Conservation (phyloP, 345 rosid genomes). For the Gossypium ekmanianum region DNA sequence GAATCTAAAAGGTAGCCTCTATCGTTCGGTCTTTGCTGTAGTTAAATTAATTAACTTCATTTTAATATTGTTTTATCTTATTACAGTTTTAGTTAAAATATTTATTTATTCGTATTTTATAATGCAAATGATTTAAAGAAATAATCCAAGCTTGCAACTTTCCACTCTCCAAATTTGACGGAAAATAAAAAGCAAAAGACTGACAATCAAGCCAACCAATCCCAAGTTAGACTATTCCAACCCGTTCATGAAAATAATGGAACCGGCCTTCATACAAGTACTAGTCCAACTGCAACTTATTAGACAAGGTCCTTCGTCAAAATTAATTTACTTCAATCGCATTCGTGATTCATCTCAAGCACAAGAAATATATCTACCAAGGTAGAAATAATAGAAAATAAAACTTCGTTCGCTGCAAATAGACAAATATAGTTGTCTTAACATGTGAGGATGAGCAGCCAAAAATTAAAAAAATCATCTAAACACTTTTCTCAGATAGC, state of each 20-base stretch:
- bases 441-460: slow-evolving; percentile 17
- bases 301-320: neutral
- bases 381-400: neutral
- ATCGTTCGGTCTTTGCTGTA: no score
- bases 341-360: neutral
- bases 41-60: no score
- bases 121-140: neutral
- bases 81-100: no score
- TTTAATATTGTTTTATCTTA: no score
- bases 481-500: neutral
- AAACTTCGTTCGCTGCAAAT: neutral
- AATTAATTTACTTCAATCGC: neutral
- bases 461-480: neutral
- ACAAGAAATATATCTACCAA: neutral
- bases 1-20: no score
- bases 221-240: no score
- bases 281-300: neutral
- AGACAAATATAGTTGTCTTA: neutral
- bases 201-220: neutral
- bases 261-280: no score
- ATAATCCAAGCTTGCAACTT: neutral
- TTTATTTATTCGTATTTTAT: no score
- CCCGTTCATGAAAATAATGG: neutral
- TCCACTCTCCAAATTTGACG: neutral
- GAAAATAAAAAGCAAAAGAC: neutral